Base-by-base conservation (phyloP, 345 rosid genomes). In the Angophora floribunda region DNA sequence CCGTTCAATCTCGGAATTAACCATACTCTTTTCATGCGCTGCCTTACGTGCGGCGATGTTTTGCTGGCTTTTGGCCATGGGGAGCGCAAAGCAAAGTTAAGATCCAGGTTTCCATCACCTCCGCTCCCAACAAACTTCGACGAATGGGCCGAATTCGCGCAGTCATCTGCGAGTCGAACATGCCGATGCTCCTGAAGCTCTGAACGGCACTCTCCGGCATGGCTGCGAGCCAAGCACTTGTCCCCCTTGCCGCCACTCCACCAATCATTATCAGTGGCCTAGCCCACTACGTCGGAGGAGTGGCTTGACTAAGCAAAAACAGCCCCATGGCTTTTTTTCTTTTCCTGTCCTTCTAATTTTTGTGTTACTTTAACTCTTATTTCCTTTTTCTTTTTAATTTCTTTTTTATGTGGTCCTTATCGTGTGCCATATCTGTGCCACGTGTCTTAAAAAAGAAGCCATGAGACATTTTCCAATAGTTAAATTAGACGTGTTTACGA, bases 351-450 rank as follows among this genome's bases (percentile, higher is more conserved):
- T 30, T 32, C 11, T 16, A 7, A 32, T 6, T 16, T 67, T 67
- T 32, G 45, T 15, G 1, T 14, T 15, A 65, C 36, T 65, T 65
- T 7, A 14, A 14, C 21, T 7, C 41, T 65, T 65, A 14, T 65
- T 30, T 32, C 14, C 36, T 65, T 65, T 21, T 26, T 61, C n/a
- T n/a, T 63, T 28, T 63, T 63, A 63, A 28, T 63, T 67, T 4
- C 32, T 67, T 59, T 15, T 67, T 32, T 16, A 32, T 32, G 12
- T 67, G 45, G 12, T 11, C 9, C 22, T 32, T 16, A 16, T 12
- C 8, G 24, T 3, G 4, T 1, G 12, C 12, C 10, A 67, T 0
- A 8, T 32, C 5, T 67, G 19, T 0, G 4, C 17, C 45, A 17
- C 4, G 44, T 32, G 45, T 67, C 79, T 67, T 67, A 67, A 67